Base-by-base conservation (phyloP, 768 basidiomycete genomes). In the Amanita exitialis region DNA sequence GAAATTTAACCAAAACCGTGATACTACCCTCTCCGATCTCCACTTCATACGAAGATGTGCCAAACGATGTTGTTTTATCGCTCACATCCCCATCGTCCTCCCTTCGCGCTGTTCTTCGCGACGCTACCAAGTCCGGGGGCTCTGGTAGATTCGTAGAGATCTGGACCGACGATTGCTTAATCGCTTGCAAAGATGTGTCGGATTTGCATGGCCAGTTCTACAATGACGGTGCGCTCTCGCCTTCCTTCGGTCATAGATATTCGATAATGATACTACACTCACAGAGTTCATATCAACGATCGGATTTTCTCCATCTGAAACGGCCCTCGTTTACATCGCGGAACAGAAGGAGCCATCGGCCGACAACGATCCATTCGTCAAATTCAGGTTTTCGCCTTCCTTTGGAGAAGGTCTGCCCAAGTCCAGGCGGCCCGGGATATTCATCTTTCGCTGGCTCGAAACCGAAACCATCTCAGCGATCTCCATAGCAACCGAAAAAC, bases 331-430 rank as follows among this genome's bases (percentile, higher is more conserved):
- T 12, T 87, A 86, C 54, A 70, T 72, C 3, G 85, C 83, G 2
- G 85, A 86, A 58, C 70, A 63, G 0, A 79, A 76, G 13, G 54
- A 50, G 8, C 64, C 65, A 3, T 49, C 59, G n/a, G 56, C 42
- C 37, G 62, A 54, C 12, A 51, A 60, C 1, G 66, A 70, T 54
- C 65, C 68, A 2, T 72, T 65, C 51, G 60, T 62, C 16, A 76
- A 76, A 49, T 85, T 79, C 54, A 64, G 69, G 21, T 87, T 74
- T 60, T 66, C 58, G 1, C 82, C 84, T 4, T 69, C 75, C 41
- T 78, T 84, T 53, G 86, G 86, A 0, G 86, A 89, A 62, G 72
- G 73, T 4, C 59, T 83, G n/a, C 60, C 61, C 3, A 75, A 73
- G 3, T 79, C 74, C 59, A 75, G 71, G 52, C 64, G 67, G 3